Evolutionary conservation across 1,139 yeast species (phyloP), one percentile per base, ranked within the genome.

Genomic region (Debaryomycetaceae sp.): DNA sequence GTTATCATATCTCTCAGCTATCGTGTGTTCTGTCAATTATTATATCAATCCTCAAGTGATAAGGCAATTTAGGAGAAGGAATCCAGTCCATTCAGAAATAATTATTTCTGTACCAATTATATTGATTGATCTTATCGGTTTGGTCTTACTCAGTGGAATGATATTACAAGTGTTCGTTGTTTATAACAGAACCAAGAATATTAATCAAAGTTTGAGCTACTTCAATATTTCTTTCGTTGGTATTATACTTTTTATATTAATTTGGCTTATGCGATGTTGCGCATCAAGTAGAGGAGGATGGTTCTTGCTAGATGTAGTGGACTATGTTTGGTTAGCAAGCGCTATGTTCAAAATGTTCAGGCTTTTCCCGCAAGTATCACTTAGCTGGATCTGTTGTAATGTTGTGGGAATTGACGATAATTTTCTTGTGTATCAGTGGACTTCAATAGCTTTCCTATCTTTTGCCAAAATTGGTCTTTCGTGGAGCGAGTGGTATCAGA

Each of bases 291-390:
- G 46, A 38, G 43, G 37, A 7, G 43, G 51, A 23, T 36, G 57
- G 8, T 44, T 47, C 8, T 36, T 48, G 6, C 49, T 70, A 8
- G 76, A 71, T 46, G 17, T 59, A 6, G 49, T 62, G 3, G 72
- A 67, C 36, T 57, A 45, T 34, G 6, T 64, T 1, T 69, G 73
- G 73, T 40, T 63, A 2, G 36, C 56, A 0, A 49, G 56, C n/a
- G 58, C 58, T 37, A 33, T 54, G 13, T 31, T 54, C 0, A 49
- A 46, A 14, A 24, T 52, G 7, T 27, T 59, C 6, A 52, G 54
- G 39, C 48, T 55, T 7, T 17, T 57, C 3, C 75, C 76, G 1
- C 73, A 70, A 41, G 41, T 64, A 5, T 47, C 56, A 36, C 55
- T 66, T 54, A 66, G 66, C 42, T 64, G 62, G 63, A 55, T 60